Conservation (phyloP, 73 alveolate species). For the Paramecium tetraurelia region DNA sequence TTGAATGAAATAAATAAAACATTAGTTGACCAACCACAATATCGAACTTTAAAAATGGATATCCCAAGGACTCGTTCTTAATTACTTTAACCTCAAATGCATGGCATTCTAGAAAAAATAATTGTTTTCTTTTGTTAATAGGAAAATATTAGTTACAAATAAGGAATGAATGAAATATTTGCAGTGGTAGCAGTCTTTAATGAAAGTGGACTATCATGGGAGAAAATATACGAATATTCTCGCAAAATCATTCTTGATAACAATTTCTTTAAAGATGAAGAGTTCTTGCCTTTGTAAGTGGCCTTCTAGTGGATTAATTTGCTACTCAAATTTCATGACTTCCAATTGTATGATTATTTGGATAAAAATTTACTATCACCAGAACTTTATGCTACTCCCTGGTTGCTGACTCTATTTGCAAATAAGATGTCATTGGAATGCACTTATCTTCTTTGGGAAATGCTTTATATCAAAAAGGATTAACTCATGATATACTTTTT, state of each 20-base stretch:
- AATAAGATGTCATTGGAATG: conserved; percentile 39
- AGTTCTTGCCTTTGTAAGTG: neutral
- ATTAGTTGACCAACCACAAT: neutral
- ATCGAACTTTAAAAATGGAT: conserved; percentile 45
- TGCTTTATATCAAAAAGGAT: neutral
- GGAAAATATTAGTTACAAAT: conserved; percentile 12
- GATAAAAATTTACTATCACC: neutral
- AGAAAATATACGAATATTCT: conserved; percentile 16
- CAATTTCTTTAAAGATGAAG: conserved; percentile 16
- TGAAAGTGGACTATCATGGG: conserved; percentile 34
- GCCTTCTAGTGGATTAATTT: neutral
- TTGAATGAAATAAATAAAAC: neutral
- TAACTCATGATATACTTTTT: neutral
- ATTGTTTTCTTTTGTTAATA: neutral
- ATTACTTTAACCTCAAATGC: neutral
- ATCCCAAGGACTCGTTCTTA: conserved; percentile 33
- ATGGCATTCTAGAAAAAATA: neutral
- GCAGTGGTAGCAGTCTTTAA: conserved; percentile 33
- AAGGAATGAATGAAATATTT: conserved; percentile 48
- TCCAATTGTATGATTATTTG: neutral
- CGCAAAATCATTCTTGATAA: conserved; percentile 5
- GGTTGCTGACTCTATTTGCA: conserved; percentile 10
- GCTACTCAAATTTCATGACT: conserved; percentile 13
- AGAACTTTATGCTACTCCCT: conserved; percentile 43
- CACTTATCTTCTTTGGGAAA: conserved; percentile 10